Percentiles rank a stretch among this genome's conserved stretches.
phyloP scores from a whole-genome alignment of 441 rosid genomes.

The Heliophila coronopifolia region DNA sequence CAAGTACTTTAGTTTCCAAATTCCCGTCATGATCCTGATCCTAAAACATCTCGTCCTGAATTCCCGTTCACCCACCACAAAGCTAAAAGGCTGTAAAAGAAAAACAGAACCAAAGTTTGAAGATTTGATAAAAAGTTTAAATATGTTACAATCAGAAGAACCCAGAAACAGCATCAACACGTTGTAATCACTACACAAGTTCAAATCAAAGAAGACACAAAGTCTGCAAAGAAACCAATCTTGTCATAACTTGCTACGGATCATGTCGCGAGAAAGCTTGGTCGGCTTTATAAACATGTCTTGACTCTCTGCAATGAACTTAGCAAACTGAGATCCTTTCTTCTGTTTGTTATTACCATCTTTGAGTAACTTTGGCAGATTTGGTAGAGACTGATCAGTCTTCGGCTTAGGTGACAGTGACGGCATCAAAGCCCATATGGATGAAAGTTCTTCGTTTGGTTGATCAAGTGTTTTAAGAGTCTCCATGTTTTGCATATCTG shows the following conservation, averaged over 20 bases:
- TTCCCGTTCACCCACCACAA: too few species aligned
- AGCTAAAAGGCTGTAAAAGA: too few species aligned
- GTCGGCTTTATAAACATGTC: constrained; percentile 34
- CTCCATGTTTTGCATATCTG: constrained; percentile 58
- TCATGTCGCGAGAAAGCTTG: constrained; percentile 30
- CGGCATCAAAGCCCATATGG: constrained; percentile 82
- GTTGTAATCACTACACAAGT: too few species aligned
- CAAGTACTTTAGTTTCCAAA: too few species aligned
- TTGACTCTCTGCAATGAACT: constrained; percentile 59
- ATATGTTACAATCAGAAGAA: too few species aligned
- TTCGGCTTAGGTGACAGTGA: constrained; percentile 51
- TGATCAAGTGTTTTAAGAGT: constrained; percentile 56
- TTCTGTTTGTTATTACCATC: constrained; percentile 41
- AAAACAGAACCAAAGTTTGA: too few species aligned
- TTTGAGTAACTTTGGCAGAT: constrained; percentile 32
- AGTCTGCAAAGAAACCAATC: not conserved
- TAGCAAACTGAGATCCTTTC: constrained; percentile 81
- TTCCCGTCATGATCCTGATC: too few species aligned
- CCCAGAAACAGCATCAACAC: too few species aligned
- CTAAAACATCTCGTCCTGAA: too few species aligned
- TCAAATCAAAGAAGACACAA: too few species aligned
- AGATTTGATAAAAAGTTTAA: too few species aligned
- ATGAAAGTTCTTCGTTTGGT: constrained; percentile 57
- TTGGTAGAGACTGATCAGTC: constrained; percentile 28
- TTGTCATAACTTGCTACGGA: constrained; percentile 68